Base-by-base conservation (phyloP, 2,329 filamentous ascomycete species). In the Xylaria sp. region DNA sequence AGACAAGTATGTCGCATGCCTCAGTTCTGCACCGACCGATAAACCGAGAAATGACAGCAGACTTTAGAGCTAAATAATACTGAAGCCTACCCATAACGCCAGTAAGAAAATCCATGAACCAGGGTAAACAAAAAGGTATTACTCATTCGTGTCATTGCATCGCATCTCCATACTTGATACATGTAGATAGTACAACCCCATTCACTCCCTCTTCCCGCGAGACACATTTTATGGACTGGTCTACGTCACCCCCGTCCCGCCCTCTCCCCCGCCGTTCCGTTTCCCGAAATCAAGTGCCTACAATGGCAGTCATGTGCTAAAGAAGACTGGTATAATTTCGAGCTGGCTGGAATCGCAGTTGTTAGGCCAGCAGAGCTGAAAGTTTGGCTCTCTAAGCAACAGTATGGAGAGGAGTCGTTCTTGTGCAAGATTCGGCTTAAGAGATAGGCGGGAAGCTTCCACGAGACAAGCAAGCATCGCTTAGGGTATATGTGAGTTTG, bases 401-500 rank as follows among this genome's bases (percentile, higher is more conserved):
- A 49, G 15, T 23, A 66, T 28, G n/a, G 51, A 39, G 51, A n/a
- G 31, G 12, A 43, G 15, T 64, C 20, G 23, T 3, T 31, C n/a
- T 46, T 46, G 8, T 23, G 5, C 20, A 41, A 9, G 9, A 52
- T 39, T 20, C 36, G 13, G 25, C 6, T 33, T 62, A 36, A 18
- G 39, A 59, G 23, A 66, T 43, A 10, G 46, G 18, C 15, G 62
- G 5, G 25, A 7, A 54, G 20, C 54, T 52, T 51, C 39, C 41
- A 46, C 10, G 4, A 31, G 56, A 54, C n/a, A 46, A 23, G 49
- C 28, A 64, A 28, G 43, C 18, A 54, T 28, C 57, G 41, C 23
- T 54, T 33, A 7, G 63, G 66, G 73, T 75, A 76, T 72, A 74
- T 72, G 64, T 65, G 62, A 72, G 62, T 18, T 59, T 71, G 67